phyloP scores from a whole-genome alignment of 176 grass and related monocot species.

The Oryza officinalis region DNA sequence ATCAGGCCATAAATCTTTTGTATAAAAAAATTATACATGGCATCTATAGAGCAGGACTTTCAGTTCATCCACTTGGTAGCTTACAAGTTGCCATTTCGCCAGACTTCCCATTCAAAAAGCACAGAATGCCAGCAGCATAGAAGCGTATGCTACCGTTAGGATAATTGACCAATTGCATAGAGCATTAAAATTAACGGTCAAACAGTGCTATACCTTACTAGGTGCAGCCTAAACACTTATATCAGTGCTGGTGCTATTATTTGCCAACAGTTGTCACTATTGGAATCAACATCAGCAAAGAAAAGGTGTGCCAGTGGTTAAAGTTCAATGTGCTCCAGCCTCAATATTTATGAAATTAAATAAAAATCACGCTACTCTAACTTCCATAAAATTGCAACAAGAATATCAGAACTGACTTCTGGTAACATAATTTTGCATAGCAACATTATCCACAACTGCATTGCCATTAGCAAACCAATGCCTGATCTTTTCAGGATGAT shows the following conservation, averaged over 20 bases:
- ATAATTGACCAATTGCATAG: background rate
- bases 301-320: background rate
- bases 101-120: background rate
- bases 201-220: background rate
- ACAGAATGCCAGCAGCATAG: background rate
- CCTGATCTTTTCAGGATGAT: constrained; percentile 10
- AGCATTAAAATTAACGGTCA: background rate
- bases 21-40: background rate
- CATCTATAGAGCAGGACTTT: background rate
- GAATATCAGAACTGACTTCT: constrained; percentile 11
- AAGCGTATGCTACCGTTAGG: background rate
- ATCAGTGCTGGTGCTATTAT: background rate
- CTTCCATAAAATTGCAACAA: constrained; percentile 4
- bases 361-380: constrained; percentile 5
- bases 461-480: background rate
- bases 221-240: background rate
- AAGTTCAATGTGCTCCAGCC: constrained; percentile 8
- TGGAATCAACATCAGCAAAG: background rate
- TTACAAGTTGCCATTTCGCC: background rate
- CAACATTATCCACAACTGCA: constrained; percentile 12
- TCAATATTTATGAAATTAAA: constrained; percentile 22
- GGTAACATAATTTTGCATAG: background rate
- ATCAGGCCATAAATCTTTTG: background rate
- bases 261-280: constrained; percentile 4
- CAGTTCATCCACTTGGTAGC: background rate